phyloP scores from a whole-genome alignment of 2,329 filamentous ascomycete genomes.

The Dothideomycetes sp. region DNA sequence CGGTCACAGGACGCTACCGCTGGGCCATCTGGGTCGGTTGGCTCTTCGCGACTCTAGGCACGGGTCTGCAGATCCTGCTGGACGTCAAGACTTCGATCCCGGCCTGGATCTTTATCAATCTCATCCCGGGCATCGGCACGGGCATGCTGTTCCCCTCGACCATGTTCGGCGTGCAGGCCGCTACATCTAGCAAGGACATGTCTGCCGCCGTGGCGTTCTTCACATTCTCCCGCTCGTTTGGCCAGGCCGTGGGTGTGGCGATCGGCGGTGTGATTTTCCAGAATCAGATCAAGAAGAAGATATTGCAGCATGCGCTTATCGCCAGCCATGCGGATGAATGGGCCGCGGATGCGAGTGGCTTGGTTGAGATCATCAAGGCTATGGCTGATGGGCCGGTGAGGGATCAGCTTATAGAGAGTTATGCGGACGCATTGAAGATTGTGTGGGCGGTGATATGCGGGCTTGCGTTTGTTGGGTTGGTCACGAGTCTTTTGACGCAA shows the following conservation, averaged over 20 bases:
- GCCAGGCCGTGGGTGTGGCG: slow-evolving; percentile 33
- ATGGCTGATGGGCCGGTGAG: slow-evolving; percentile 36
- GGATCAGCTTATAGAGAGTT: slow-evolving; percentile 38
- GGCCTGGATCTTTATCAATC: slow-evolving; percentile 30
- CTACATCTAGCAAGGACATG: slow-evolving; percentile 24
- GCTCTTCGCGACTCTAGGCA: slow-evolving; percentile 24
- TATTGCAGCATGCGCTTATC: slow-evolving; percentile 38
- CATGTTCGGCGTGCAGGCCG: slow-evolving; percentile 32
- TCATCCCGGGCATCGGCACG: slow-evolving; percentile 39
- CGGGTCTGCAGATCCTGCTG: slow-evolving; percentile 31
- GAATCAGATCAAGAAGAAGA: slow-evolving; percentile 35
- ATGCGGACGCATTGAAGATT: slow-evolving; percentile 42
- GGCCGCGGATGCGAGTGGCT: slow-evolving; percentile 45
- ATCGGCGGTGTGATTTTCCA: slow-evolving; percentile 32
- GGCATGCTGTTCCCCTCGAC: slow-evolving; percentile 31
- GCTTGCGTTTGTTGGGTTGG: slow-evolving; percentile 38
- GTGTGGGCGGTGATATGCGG: slow-evolving; percentile 47
- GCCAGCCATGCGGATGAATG: slow-evolving; percentile 37
- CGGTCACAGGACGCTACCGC: slow-evolving; percentile 37
- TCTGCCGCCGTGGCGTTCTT: slow-evolving; percentile 28
- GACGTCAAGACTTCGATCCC: slow-evolving; percentile 24
- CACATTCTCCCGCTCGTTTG: slow-evolving; percentile 36
- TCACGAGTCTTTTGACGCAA: slow-evolving; percentile 37
- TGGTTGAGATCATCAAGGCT: slow-evolving; percentile 47
- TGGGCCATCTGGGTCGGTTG: slow-evolving; percentile 35